Percentiles rank a stretch among this genome's conserved stretches.
These are phyloP conservation scores for Raphidocelis subcapitata DNA, from an alignment of 139 green algal genomes.

Conservation along the genomic window DNA sequence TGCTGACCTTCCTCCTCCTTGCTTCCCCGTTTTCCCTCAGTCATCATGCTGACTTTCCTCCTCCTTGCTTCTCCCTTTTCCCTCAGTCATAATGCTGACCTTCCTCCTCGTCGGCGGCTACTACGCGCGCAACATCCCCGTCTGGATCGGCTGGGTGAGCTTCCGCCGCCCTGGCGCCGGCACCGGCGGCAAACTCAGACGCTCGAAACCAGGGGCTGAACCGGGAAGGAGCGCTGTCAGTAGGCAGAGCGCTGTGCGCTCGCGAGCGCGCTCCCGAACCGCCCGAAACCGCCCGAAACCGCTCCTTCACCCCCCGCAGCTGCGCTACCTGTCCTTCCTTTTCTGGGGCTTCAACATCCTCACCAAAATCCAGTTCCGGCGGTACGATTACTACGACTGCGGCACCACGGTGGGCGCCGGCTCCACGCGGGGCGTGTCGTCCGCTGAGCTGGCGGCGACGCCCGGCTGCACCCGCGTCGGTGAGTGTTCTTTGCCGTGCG, in stretches of 20 bases:
- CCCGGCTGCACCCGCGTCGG: not conserved
- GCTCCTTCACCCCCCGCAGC: too few relatives aligned
- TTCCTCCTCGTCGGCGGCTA: slow-evolving; percentile 59
- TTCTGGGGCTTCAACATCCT: slow-evolving; percentile 71
- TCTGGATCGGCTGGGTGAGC: slow-evolving; percentile 41
- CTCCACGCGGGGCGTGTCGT: too few relatives aligned
- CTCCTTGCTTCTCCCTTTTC: slow-evolving; percentile 40
- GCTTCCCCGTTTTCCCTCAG: slow-evolving; percentile 32
- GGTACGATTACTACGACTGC: not conserved
- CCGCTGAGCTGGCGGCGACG: too few relatives aligned
- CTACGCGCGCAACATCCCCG: slow-evolving; percentile 43
- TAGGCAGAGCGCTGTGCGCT: not conserved
- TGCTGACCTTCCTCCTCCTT: too few relatives aligned
- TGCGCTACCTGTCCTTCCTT: slow-evolving; percentile 54
- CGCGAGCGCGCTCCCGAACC: too few relatives aligned
- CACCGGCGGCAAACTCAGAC: too few relatives aligned
- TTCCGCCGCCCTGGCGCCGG: too few relatives aligned
- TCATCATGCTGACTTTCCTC: not conserved
- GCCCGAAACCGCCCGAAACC: too few relatives aligned
- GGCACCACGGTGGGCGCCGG: not conserved
- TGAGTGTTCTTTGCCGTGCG: not conserved
- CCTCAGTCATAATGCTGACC: slow-evolving; percentile 66
- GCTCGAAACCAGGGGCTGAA: not conserved
- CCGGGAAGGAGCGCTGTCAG: not conserved
- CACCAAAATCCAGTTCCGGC: slow-evolving; percentile 40